Base-by-base conservation (phyloP, 192 early-diverging fungal genomes). In the Spizellomyces sp. region DNA sequence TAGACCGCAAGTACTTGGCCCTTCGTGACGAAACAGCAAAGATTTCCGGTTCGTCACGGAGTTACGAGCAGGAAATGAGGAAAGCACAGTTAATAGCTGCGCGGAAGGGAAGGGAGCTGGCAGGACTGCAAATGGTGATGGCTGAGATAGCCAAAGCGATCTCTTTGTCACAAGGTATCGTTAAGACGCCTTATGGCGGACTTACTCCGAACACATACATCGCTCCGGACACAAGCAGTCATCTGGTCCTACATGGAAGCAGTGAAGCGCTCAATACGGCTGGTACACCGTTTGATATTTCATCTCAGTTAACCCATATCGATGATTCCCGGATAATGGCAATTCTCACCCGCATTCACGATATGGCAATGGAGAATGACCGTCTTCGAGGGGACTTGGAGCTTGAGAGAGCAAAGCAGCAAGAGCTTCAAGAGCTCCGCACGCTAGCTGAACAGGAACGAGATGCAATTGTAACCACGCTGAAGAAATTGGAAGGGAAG, bases 1-100 rank as follows among this genome's bases (percentile, higher is more conserved):
- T 80, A 3, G 75, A 77, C 57, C 62, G 47, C 36, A 75, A 76
- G 64, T 80, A 80, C 64, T 46, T 46, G 14, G 63, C 57, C 42
- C 67, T 80, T 5, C 58, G 66, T 9, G 71, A 62, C 19, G 66
- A 79, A 27, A 59, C 78, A 15, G 66, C 56, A 43, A 61, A 70
- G n/a, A 61, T 79, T 9, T 50, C 67, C 15, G 48, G 48, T 48
- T 17, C 15, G 10, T 19, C 46, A 48, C 64, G 64, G 0, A 45
- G 45, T 8, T 48, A 67, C 36, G 70, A 80, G 5, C 66, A 62
- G 54, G 67, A 74, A 58, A 14, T 62, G 5, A 67, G 68, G 9
- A 70, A 76, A 58, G 60, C 42, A 2, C 57, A 69, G 12, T 8
- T 36, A 9, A 43, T 44, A 58, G 9, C 9, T 19, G 22, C 57